Evolutionary conservation across 306 rosid species (phyloP), one percentile per base, ranked within the genome.

Genomic region (Pyrus betulifolia): DNA sequence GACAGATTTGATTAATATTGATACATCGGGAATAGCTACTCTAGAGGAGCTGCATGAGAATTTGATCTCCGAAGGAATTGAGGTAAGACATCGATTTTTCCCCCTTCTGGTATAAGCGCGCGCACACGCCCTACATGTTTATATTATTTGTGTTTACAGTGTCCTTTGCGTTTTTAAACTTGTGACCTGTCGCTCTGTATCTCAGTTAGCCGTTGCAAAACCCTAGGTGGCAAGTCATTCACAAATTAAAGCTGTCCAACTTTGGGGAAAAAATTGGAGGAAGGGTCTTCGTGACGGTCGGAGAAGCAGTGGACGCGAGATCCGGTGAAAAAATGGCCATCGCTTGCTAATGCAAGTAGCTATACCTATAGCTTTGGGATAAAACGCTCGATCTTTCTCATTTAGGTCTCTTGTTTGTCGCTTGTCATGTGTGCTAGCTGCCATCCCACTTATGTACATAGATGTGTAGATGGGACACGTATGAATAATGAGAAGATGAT

Each of bases 161-260:
- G 9, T 54, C 25, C 45, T 25, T 59, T 9, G 55, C 9, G 25
- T 18, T 51, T 59, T 51, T 52, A 18, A 17, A 51, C 35, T 51
- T 30, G 61, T 55, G 4, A 55, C 25, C n/a, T 22, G 23, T 27
- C 9, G 19, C 25, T 28, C 8, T 42, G 27, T 35, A 8, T 31
- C 42, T 4, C 84, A 93, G 98, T 66, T 93, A 71, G 90, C 91
- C 51, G 74, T 93, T 72, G 91, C 84, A 3, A 93, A 25, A 86
- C 69, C 98, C 98, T 0, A 87, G 90, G 54, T 93, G 97, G 97
- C 88, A 87, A 83, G 92, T 89, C 60, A 91, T 91, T 81, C 97
- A 93, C 92, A 93, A 91, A 87, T 88, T 89, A 25, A 93, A 74
- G 86, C 71, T 88, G 25, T 84, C 93, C 5, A 85, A 91, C 66